Evolutionary conservation across 108 stramenopile species (phyloP).

Genomic region (Chaetoceros tenuissimus): DNA sequence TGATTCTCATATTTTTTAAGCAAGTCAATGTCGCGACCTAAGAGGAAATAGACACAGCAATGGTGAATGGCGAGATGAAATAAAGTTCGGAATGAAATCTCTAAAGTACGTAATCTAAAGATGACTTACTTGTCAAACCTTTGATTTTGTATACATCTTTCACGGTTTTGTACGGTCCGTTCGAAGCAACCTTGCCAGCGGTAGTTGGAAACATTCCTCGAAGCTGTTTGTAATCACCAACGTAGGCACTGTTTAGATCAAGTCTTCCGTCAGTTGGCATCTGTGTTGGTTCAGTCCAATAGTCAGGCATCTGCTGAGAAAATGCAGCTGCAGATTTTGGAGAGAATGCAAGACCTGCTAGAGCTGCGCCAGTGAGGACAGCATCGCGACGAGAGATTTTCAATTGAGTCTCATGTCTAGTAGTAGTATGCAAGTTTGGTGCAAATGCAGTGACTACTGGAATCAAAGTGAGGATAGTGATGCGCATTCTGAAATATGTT

Average conservation of each 20-base stretch:
- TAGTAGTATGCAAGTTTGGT: neutral
- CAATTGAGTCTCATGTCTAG: neutral
- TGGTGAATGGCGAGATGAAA: neutral
- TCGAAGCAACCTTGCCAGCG: constrained; percentile 54
- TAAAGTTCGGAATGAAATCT: neutral
- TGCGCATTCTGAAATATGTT: neutral
- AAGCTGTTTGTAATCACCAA: constrained; percentile 56
- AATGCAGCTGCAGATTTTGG: neutral
- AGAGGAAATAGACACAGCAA: too few relatives aligned
- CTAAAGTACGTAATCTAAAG: neutral
- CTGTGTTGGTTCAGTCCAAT: constrained; percentile 29
- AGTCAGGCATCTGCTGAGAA: neutral
- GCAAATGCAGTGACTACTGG: neutral
- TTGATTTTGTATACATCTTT: constrained; percentile 62
- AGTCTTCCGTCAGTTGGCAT: constrained; percentile 42
- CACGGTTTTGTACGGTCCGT: constrained; percentile 52
- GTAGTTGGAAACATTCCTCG: constrained; percentile 53
- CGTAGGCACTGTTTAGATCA: constrained; percentile 59
- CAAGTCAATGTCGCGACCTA: constrained; percentile 29
- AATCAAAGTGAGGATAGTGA: neutral
- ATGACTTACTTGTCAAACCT: constrained; percentile 24
- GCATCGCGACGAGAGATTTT: neutral
- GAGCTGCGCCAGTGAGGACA: neutral
- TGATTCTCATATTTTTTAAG: constrained; percentile 63
- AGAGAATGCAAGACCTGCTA: neutral